phyloP scores from a whole-genome alignment of 1,139 yeast genomes.

The Saccharomyces uvarum region DNA sequence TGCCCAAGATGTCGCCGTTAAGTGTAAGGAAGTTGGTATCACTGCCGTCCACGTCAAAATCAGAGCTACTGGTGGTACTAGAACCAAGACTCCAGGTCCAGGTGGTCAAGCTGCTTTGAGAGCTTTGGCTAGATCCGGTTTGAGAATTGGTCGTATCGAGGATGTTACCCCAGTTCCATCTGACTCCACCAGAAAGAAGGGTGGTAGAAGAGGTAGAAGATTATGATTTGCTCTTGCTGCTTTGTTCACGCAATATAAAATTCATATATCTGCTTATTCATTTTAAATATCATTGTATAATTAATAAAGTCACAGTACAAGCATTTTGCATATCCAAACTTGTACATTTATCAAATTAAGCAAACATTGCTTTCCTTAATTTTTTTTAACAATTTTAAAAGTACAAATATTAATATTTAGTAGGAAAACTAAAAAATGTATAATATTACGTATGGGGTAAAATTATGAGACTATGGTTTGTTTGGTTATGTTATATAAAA shows the following conservation, averaged over 20 bases:
- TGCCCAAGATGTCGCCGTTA: constrained; percentile 98
- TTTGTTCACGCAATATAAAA: not conserved
- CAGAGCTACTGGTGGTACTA: constrained; percentile 99
- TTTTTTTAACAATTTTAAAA: not conserved
- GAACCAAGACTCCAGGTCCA: constrained; percentile 99
- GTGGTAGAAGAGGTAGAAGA: constrained; percentile 99
- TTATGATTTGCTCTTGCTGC: constrained; percentile 47
- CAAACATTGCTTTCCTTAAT: not conserved
- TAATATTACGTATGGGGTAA: not conserved
- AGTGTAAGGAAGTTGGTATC: constrained; percentile 99
- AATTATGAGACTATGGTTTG: not conserved
- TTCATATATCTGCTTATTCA: not conserved
- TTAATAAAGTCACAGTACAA: not conserved
- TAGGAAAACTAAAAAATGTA: not conserved
- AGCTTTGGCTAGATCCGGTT: constrained; percentile 99
- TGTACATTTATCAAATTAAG: not conserved
- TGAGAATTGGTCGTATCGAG: constrained; percentile 99
- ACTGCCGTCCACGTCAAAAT: constrained; percentile 98
- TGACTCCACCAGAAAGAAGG: constrained; percentile 99
- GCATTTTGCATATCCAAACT: not conserved
- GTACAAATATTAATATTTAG: not conserved
- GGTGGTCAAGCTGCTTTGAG: constrained; percentile 99
- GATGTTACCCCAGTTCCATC: constrained; percentile 99
- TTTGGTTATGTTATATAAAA: not conserved
- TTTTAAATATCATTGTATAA: not conserved